Conservation (phyloP, 2,329 filamentous ascomycete species). For the Blumeria graminis region DNA sequence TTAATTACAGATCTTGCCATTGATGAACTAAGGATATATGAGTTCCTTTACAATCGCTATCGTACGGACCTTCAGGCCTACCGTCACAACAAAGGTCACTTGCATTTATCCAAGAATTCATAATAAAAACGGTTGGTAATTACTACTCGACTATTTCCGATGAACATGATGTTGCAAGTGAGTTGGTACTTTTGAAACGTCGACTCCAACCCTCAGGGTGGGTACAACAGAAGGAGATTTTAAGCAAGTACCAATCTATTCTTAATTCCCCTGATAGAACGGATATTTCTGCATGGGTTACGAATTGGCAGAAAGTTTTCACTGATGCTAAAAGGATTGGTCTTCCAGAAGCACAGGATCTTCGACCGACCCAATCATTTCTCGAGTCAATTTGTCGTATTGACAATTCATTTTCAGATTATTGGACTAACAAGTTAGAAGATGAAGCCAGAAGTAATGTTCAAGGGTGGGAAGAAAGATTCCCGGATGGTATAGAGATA, state of each 20-base stretch:
- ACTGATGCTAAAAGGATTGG: background rate
- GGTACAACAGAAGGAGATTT: background rate
- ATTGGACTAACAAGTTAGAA: background rate
- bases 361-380: background rate
- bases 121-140: background rate
- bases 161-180: background rate
- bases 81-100: background rate
- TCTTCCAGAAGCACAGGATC: background rate
- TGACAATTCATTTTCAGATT: background rate
- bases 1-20: background rate
- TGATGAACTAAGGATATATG: background rate
- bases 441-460: background rate
- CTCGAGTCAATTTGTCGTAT: background rate
- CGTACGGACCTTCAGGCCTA: background rate
- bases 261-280: background rate
- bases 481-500: background rate
- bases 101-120: background rate
- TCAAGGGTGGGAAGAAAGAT: background rate
- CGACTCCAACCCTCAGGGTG: background rate
- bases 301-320: background rate
- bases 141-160: background rate
- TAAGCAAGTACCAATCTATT: background rate
- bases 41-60: background rate
- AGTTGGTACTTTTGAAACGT: background rate
- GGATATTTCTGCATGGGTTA: background rate